A percentile compares a stretch with the other conserved stretches of the same genome.
Conservation (phyloP, 805 yeast genomes). For the Debaryomyces hansenii region DNA sequence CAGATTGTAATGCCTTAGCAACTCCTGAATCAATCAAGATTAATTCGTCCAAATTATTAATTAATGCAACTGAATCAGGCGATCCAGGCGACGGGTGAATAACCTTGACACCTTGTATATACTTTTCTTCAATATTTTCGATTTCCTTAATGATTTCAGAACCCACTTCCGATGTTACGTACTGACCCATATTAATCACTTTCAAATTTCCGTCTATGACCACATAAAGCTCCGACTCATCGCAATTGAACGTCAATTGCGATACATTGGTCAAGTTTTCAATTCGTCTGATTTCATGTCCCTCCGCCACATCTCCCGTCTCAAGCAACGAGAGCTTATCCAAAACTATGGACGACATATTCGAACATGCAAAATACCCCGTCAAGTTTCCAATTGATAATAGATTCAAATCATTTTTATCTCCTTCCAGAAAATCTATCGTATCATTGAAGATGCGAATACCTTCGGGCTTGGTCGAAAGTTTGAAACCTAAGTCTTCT, state of each 20-base stretch:
- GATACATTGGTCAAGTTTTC: constrained; percentile 8
- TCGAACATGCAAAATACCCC: constrained; percentile 32
- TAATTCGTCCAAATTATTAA: constrained; percentile 13
- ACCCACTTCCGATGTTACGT: neutral
- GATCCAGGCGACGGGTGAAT: constrained; percentile 19
- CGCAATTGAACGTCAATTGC: constrained; percentile 27
- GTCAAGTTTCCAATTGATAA: constrained; percentile 27
- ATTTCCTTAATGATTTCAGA: constrained; percentile 7
- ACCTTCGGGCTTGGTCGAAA: constrained; percentile 27
- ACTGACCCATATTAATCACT: constrained; percentile 4
- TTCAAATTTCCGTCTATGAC: constrained; percentile 19
- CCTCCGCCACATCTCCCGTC: neutral
- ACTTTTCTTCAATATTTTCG: constrained; percentile 4
- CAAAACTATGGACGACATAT: constrained; percentile 11
- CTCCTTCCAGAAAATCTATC: constrained; percentile 19
- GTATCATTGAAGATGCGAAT: constrained; percentile 20
- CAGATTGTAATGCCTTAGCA: neutral
- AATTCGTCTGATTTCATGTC: neutral
- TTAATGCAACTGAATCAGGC: constrained; percentile 12
- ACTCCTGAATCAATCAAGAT: constrained; percentile 9
- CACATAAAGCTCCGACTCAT: constrained; percentile 28
- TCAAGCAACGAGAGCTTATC: constrained; percentile 3
- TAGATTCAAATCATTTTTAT: constrained; percentile 19
- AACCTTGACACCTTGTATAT: constrained; percentile 9
- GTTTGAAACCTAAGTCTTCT: constrained; percentile 40